Evolutionary conservation across 2,329 filamentous ascomycete genomes (phyloP).

Genomic region (Exophiala dermatitidis): DNA sequence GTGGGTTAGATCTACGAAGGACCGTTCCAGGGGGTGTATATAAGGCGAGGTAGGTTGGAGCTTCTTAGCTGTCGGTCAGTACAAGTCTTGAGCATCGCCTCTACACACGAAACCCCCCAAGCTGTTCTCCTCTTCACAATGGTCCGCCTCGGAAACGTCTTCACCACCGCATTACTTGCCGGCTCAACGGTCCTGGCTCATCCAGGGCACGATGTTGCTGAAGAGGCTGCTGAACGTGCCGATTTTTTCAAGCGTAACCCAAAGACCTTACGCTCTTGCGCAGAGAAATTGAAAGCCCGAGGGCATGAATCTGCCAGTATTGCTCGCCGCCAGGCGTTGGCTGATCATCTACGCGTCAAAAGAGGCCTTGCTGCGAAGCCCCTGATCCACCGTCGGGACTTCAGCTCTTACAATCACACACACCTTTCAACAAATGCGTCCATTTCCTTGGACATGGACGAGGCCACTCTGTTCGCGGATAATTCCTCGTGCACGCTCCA

Average conservation of each 20-base stretch:
- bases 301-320: conserved; percentile 42
- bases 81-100: neutral
- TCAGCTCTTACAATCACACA: conserved; percentile 33
- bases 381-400: conserved; percentile 32
- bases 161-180: neutral
- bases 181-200: conserved; percentile 34
- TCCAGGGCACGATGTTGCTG: conserved; percentile 44
- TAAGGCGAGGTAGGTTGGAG: neutral
- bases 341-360: conserved; percentile 40
- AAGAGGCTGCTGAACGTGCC: conserved; percentile 47
- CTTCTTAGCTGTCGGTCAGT: neutral
- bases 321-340: conserved; percentile 39
- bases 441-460: conserved; percentile 26
- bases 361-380: conserved; percentile 30
- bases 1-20: neutral
- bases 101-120: neutral
- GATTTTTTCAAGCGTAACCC: conserved; percentile 39
- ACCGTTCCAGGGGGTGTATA: neutral
- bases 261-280: conserved; percentile 43
- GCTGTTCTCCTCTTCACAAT: neutral
- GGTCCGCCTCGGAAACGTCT: neutral
- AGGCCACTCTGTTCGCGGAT: conserved; percentile 29
- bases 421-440: conserved; percentile 29
- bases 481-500: conserved; percentile 43
- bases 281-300: conserved; percentile 42